Percentiles rank a stretch among this genome's conserved stretches.
Evolutionary conservation across 805 yeast species (phyloP).

Genomic region (Lachancea thermotolerans): DNA sequence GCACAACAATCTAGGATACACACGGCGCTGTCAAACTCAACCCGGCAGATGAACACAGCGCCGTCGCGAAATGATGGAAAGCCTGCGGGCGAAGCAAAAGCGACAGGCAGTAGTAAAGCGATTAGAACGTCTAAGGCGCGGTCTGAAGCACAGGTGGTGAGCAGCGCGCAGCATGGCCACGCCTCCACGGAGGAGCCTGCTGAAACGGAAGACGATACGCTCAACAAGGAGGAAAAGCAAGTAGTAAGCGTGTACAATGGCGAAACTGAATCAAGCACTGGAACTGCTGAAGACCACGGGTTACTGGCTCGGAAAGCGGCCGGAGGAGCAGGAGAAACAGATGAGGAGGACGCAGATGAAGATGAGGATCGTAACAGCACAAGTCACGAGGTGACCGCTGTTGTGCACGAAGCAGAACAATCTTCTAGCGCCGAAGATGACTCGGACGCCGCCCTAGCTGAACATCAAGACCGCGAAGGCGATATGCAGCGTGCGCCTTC

Average conservation of each 20-base stretch:
- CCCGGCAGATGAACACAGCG: slow-evolving; percentile 10
- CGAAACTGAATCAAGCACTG: slow-evolving; percentile 27
- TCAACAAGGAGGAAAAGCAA: slow-evolving; percentile 18
- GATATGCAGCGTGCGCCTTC: slow-evolving; percentile 20
- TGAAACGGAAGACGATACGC: slow-evolving; percentile 10
- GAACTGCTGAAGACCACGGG: slow-evolving; percentile 10
- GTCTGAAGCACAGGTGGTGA: background rate
- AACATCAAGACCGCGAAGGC: slow-evolving; percentile 16
- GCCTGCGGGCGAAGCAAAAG: background rate
- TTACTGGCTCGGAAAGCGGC: slow-evolving; percentile 1
- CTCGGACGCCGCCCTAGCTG: slow-evolving; percentile 12
- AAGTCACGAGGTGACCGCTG: slow-evolving; percentile 12
- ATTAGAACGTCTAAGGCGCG: background rate
- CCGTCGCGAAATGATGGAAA: background rate
- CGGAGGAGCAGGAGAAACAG: background rate
- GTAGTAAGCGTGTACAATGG: slow-evolving; percentile 20
- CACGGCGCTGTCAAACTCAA: slow-evolving; percentile 14
- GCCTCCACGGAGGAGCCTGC: slow-evolving; percentile 5
- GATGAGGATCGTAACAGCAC: background rate
- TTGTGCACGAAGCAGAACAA: slow-evolving; percentile 15
- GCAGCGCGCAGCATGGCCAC: background rate
- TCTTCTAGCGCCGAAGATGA: slow-evolving; percentile 15
- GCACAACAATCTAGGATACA: slow-evolving; percentile 12
- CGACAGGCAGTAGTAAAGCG: background rate
- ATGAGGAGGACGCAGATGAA: background rate